Base-by-base conservation (phyloP, 2,329 filamentous ascomycete species). In the Curvularia sp. region DNA sequence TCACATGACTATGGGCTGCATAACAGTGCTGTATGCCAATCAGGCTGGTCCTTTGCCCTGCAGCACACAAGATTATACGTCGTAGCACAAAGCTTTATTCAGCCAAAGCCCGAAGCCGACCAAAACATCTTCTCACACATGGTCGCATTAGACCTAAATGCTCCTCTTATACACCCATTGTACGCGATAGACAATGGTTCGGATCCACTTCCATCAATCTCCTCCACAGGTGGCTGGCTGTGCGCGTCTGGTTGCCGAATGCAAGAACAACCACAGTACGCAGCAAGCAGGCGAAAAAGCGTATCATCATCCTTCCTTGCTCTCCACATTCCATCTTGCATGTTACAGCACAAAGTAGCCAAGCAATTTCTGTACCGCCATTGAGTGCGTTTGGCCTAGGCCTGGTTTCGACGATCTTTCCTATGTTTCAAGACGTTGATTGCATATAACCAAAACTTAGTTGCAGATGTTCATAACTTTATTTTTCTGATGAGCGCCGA, bases 401-500 rank as follows among this genome's bases (percentile, higher is more conserved):
- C 41, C 48, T 28, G 52, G 27, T 28, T 56, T 52, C 41, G 25
- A 41, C 30, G 15, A 41, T 52, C 30, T 34, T 53, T 36, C 38
- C 39, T 50, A 39, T 39, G 19, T 56, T 23, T 38, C 47, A 49
- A 38, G 32, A 39, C 36, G 9, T 15, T 36, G 48, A 41, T 56
- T 43, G 39, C 25, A 52, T 46, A 30, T 36, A 47, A 32, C 48
- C 48, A 56, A 23, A 39, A 34, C 47, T 27, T 28, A 18, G 30
- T 45, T 36, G 39, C 18, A 30, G 38, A 28, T 18, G 36, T 38
- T 19, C 39, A 47, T 27, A 30, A 19, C 32, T 13, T 28, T 39
- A 12, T 36, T 38, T 48, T 39, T 18, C 27, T 27, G n/a, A 28
- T 18, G 27, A 53, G 28, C 42, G 28, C 21, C 28, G n/a, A 43